Evolutionary conservation across 352 stramenopile species (phyloP).

Genomic region (Phytophthora pisi): DNA sequence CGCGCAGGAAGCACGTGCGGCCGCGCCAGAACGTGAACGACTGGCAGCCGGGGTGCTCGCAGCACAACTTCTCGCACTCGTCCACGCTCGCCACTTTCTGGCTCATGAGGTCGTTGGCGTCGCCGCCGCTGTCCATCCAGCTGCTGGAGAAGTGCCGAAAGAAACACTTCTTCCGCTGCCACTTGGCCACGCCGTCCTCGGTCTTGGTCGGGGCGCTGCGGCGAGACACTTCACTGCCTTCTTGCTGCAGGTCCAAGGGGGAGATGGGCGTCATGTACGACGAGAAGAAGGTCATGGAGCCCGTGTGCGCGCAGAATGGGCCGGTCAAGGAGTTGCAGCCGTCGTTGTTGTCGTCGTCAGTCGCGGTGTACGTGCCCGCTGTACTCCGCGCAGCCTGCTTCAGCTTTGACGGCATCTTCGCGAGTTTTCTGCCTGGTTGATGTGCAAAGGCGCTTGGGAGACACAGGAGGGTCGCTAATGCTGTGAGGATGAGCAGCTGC

Average conservation of each 20-base stretch:
- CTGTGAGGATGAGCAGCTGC: slow-evolving; percentile 8
- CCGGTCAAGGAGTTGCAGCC: slow-evolving; percentile 71
- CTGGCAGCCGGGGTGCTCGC: slow-evolving; percentile 56
- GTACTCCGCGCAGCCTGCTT: not conserved
- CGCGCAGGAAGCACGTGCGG: slow-evolving; percentile 72
- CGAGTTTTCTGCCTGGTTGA: not conserved
- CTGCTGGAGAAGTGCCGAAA: slow-evolving; percentile 66
- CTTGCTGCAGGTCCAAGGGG: slow-evolving; percentile 28
- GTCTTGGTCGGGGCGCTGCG: slow-evolving; percentile 3
- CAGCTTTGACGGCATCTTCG: not conserved
- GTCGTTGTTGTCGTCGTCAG: not conserved
- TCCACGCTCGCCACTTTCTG: slow-evolving; percentile 58
- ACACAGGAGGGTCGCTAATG: slow-evolving; percentile 16
- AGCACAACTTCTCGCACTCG: slow-evolving; percentile 73
- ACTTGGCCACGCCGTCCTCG: slow-evolving; percentile 4
- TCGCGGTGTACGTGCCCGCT: not conserved
- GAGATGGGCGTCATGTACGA: slow-evolving; percentile 72
- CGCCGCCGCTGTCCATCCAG: slow-evolving; percentile 75
- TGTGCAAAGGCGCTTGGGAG: not conserved
- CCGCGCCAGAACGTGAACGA: slow-evolving; percentile 79
- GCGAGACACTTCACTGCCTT: slow-evolving; percentile 14
- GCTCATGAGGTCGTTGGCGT: slow-evolving; percentile 68
- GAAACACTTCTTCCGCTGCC: slow-evolving; percentile 55
- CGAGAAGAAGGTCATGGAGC: slow-evolving; percentile 41
- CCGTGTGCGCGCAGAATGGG: slow-evolving; percentile 60